A percentile compares a stretch with the other conserved stretches of the same genome.
These are phyloP conservation scores for Suhomyces pyralidae DNA, from an alignment of 805 yeast genomes.

Conservation along the genomic window DNA sequence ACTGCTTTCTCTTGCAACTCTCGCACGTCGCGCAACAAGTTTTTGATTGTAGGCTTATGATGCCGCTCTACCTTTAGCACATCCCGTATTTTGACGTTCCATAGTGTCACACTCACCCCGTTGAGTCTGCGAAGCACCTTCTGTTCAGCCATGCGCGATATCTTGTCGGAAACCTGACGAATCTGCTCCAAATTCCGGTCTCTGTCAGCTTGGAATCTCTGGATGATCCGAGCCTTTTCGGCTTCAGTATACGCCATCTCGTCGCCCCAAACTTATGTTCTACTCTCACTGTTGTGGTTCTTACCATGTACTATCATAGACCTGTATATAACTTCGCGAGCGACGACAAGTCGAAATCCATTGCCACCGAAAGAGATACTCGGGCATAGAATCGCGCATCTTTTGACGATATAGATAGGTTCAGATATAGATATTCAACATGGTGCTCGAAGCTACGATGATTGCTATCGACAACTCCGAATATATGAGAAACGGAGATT, in stretches of 20 bases:
- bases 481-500: constrained; percentile 94
- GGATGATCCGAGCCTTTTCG: constrained; percentile 38
- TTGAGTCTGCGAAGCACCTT: constrained; percentile 43
- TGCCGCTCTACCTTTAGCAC: constrained; percentile 46
- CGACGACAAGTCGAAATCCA: neutral
- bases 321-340: neutral
- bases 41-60: constrained; percentile 15
- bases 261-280: neutral
- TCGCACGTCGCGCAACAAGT: constrained; percentile 9
- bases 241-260: constrained; percentile 18
- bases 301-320: neutral
- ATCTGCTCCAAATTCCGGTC: constrained; percentile 21
- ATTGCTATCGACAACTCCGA: constrained; percentile 94
- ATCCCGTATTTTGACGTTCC: constrained; percentile 46
- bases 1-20: neutral
- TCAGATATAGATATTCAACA: constrained; percentile 25
- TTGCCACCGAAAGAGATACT: neutral
- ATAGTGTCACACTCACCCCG: constrained; percentile 46
- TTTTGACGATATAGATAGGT: neutral
- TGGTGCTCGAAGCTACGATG: constrained; percentile 97
- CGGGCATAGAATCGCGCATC: neutral
- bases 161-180: constrained; percentile 20
- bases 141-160: constrained; percentile 27
- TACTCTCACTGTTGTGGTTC: neutral
- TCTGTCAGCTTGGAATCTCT: constrained; percentile 21